A percentile compares a stretch with the other conserved stretches of the same genome.
These are phyloP conservation scores for Aspergillus coremiiformis DNA, from an alignment of 495 filamentous ascomycete species.

Conservation along the genomic window DNA sequence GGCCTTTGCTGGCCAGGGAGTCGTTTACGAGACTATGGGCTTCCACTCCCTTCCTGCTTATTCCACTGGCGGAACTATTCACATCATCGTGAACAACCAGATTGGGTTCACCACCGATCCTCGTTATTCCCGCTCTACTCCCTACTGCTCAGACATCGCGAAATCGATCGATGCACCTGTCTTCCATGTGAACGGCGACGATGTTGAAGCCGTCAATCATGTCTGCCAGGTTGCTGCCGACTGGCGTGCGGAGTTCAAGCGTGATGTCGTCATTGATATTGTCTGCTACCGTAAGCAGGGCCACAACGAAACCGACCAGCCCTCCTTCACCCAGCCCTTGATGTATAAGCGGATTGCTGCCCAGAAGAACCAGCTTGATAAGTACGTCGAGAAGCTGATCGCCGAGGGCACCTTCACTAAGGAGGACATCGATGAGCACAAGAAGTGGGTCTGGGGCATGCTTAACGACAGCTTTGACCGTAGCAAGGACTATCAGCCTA, in stretches of 20 bases:
- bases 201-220: constrained; percentile 97
- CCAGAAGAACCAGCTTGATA: constrained; percentile 72
- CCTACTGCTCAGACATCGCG: constrained; percentile 98
- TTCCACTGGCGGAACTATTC: constrained; percentile 95
- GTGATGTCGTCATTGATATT: constrained; percentile 93
- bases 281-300: constrained; percentile 99
- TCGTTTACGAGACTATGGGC: constrained; percentile 97
- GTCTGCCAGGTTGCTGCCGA: constrained; percentile 94
- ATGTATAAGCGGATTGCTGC: constrained; percentile 97
- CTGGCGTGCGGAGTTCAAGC: constrained; percentile 96
- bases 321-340: constrained; percentile 96
- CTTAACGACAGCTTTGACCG: constrained; percentile 92
- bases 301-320: constrained; percentile 99
- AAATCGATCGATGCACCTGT: constrained; percentile 97
- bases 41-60: constrained; percentile 93
- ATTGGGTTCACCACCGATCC: constrained; percentile 99
- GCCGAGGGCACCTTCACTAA: constrained; percentile 90
- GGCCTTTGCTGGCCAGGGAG: constrained; percentile 89
- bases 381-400: constrained; percentile 81
- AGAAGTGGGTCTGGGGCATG: constrained; percentile 99
- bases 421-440: constrained; percentile 97
- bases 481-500: constrained; percentile 95
- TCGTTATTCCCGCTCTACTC: constrained; percentile 90
- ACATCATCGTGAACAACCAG: constrained; percentile 98
- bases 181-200: constrained; percentile 98